phyloP scores from a whole-genome alignment of 768 basidiomycete species.

The Suillus luteus region DNA sequence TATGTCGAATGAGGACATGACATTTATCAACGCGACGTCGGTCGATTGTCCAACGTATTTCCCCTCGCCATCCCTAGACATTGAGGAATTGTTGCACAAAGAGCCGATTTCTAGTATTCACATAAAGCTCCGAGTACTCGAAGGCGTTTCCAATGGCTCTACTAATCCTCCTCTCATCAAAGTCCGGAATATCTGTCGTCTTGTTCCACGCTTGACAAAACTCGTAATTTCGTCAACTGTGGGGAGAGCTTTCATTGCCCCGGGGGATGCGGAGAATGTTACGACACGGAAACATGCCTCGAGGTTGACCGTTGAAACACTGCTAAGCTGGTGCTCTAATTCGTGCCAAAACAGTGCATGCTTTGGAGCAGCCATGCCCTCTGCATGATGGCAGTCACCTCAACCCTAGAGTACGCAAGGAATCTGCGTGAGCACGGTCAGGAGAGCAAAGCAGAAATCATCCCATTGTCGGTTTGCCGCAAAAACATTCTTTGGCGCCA shows the following conservation, averaged over 20 bases:
- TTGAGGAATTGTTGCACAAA: slow-evolving; percentile 86
- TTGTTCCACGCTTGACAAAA: neutral
- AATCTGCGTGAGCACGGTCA: slow-evolving; percentile 29
- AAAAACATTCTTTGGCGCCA: slow-evolving; percentile 24
- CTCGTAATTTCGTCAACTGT: slow-evolving; percentile 25
- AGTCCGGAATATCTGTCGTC: neutral
- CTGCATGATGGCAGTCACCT: slow-evolving; percentile 24
- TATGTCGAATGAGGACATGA: slow-evolving; percentile 65
- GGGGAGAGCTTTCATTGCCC: slow-evolving; percentile 12
- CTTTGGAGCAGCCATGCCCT: slow-evolving; percentile 16
- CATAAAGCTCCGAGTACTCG: neutral
- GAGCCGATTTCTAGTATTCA: slow-evolving; percentile 72
- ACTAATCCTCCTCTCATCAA: neutral
- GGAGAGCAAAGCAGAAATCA: slow-evolving; percentile 33
- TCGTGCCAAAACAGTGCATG: slow-evolving; percentile 15
- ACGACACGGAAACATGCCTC: neutral
- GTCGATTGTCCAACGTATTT: slow-evolving; percentile 85
- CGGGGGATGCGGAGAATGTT: slow-evolving; percentile 5
- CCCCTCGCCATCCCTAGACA: slow-evolving; percentile 65
- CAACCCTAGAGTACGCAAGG: slow-evolving; percentile 27
- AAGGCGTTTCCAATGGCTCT: neutral
- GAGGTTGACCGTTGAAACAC: neutral
- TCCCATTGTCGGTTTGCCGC: slow-evolving; percentile 27
- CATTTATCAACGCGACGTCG: slow-evolving; percentile 88
- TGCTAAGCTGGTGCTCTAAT: slow-evolving; percentile 16